These are phyloP conservation scores for Coemansia sp. DNA, from an alignment of 192 early-diverging fungal genomes.

Conservation along the genomic window DNA sequence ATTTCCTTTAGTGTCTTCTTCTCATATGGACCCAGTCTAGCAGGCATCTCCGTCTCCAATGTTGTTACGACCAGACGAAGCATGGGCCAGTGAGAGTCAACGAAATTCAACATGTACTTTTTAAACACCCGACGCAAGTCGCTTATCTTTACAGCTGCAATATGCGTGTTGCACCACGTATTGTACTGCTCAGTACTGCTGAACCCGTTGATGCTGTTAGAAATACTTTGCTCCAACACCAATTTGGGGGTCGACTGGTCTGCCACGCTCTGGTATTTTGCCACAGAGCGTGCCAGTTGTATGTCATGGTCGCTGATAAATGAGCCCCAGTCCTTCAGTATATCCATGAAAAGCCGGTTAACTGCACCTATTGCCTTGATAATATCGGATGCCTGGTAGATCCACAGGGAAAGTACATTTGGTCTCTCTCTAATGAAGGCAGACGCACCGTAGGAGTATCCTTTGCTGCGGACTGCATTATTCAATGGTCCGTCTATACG, in stretches of 20 bases:
- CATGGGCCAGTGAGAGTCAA: constrained; percentile 23
- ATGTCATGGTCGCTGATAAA: constrained; percentile 49
- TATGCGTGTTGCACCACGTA: constrained; percentile 31
- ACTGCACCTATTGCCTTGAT: constrained; percentile 32
- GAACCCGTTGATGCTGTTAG: constrained; percentile 29
- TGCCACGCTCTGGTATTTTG: constrained; percentile 14
- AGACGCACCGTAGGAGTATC: constrained; percentile 73
- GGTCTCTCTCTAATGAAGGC: constrained; percentile 63
- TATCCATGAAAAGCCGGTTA: constrained; percentile 15
- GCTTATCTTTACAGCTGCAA: constrained; percentile 18
- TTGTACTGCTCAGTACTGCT: constrained; percentile 12
- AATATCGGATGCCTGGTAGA: constrained; percentile 32
- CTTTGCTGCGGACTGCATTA: constrained; percentile 71
- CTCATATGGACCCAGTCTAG: constrained; percentile 30
- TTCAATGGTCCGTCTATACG: constrained; percentile 77
- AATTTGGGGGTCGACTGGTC: constrained; percentile 19
- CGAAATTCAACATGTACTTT: constrained; percentile 22
- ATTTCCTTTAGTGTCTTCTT: constrained; percentile 18
- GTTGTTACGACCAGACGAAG: constrained; percentile 34
- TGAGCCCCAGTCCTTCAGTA: constrained; percentile 29
- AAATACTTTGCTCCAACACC: constrained; percentile 17
- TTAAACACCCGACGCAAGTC: constrained; percentile 49
- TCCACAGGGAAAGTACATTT: constrained; percentile 48
- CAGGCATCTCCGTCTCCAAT: constrained; percentile 23
- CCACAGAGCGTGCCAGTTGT: constrained; percentile 29